Evolutionary conservation across 2,329 filamentous ascomycete species (phyloP).

Genomic region (Alternaria sp.): DNA sequence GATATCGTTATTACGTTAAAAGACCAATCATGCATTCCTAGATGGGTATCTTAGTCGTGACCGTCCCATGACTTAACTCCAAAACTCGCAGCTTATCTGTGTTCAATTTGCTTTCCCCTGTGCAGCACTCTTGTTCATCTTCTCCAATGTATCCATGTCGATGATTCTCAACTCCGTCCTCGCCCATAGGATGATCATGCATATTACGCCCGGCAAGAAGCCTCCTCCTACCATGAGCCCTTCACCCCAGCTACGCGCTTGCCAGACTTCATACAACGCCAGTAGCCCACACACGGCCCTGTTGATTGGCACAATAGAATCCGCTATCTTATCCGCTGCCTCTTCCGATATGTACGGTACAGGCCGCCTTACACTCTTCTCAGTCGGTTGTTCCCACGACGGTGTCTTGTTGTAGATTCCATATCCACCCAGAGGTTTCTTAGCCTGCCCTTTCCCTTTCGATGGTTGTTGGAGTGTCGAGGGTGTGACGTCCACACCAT

Average conservation of each 20-base stretch:
- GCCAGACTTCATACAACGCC: constrained; percentile 50
- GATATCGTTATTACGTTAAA: neutral
- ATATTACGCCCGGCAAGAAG: constrained; percentile 59
- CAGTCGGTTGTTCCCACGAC: constrained; percentile 7
- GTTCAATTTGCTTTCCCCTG: neutral
- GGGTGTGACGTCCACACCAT: constrained; percentile 7
- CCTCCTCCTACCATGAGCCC: constrained; percentile 44
- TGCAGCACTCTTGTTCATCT: constrained; percentile 60
- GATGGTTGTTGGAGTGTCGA: neutral
- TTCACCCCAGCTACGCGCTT: constrained; percentile 27
- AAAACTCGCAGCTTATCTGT: neutral
- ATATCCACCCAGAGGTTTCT: constrained; percentile 7
- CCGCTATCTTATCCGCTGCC: constrained; percentile 58
- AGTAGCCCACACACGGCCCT: constrained; percentile 59
- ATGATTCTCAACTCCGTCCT: constrained; percentile 72
- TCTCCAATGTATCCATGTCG: constrained; percentile 70
- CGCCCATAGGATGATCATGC: constrained; percentile 65
- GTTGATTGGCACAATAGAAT: constrained; percentile 67
- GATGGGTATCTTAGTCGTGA: neutral
- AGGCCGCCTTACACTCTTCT: constrained; percentile 12
- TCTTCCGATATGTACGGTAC: constrained; percentile 33
- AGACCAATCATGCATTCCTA: neutral
- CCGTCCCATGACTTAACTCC: neutral
- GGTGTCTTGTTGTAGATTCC: constrained; percentile 10
- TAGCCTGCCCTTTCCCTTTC: constrained; percentile 21